Conservation (phyloP, 2,329 filamentous ascomycete species). For the Rhinocladiella similis region DNA sequence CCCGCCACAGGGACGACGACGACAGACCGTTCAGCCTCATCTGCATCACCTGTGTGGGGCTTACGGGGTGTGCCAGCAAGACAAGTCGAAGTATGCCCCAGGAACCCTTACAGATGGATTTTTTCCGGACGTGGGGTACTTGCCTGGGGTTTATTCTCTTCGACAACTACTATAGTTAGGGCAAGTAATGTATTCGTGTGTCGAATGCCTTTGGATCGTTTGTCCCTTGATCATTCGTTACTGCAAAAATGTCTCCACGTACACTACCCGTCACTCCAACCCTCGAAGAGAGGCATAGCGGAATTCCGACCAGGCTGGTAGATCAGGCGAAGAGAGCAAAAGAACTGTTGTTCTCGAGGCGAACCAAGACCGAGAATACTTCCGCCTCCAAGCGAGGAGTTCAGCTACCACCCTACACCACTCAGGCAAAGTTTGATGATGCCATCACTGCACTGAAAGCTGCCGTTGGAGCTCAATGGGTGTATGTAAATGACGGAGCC, state of each 20-base stretch:
- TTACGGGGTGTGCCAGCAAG: not conserved
- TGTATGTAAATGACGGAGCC: constrained; percentile 9
- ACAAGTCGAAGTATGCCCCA: not conserved
- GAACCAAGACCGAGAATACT: not conserved
- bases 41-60: not conserved
- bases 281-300: constrained; percentile 8
- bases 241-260: not conserved
- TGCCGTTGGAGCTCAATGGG: constrained; percentile 3
- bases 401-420: constrained; percentile 8
- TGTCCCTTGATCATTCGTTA: not conserved
- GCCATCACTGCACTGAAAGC: constrained; percentile 4
- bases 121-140: constrained; percentile 1
- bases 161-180: not conserved
- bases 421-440: constrained; percentile 6
- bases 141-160: not conserved
- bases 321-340: constrained; percentile 10
- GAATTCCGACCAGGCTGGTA: constrained; percentile 3
- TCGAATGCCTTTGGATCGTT: not conserved
- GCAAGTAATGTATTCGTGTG: not conserved
- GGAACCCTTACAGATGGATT: not conserved
- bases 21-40: not conserved
- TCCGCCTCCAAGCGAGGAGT: not conserved
- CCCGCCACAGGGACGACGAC: not conserved
- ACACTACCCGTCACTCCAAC: not conserved
- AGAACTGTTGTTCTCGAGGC: constrained; percentile 6